Percentiles rank a stretch among this genome's conserved stretches.
phyloP scores from a whole-genome alignment of 495 filamentous ascomycete species.

The Delitschia confertaspora region DNA sequence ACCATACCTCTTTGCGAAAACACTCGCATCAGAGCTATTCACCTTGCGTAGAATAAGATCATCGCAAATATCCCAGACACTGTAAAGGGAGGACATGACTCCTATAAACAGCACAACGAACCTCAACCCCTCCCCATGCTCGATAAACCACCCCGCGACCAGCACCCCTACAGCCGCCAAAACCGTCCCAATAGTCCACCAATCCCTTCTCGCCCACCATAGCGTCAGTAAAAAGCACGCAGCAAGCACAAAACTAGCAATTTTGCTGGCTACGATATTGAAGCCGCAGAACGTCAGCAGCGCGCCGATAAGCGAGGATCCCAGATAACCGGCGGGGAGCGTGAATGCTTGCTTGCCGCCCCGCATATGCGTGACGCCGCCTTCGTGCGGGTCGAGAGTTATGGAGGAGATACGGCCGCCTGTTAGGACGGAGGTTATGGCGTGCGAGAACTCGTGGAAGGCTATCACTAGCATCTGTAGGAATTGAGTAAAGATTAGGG shows the following conservation, averaged over 20 bases:
- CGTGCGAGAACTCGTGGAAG: constrained; percentile 77
- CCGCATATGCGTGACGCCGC: constrained; percentile 69
- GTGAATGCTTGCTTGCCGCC: constrained; percentile 67
- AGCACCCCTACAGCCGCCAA: constrained; percentile 60
- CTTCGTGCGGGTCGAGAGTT: constrained; percentile 58
- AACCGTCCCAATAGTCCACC: constrained; percentile 64
- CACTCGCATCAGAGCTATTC: constrained; percentile 70
- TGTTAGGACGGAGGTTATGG: constrained; percentile 61
- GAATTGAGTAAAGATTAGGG: constrained; percentile 1
- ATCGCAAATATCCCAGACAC: constrained; percentile 81
- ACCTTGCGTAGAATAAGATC: constrained; percentile 78
- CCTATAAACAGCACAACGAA: constrained; percentile 76
- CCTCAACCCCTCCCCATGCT: constrained; percentile 59
- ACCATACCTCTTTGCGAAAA: constrained; percentile 68
- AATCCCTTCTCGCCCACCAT: constrained; percentile 72
- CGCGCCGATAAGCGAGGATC: constrained; percentile 65
- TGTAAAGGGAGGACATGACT: constrained; percentile 69
- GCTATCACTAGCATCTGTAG: constrained; percentile 74
- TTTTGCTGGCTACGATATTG: constrained; percentile 68
- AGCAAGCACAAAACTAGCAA: constrained; percentile 62
- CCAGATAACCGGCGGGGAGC: constrained; percentile 68
- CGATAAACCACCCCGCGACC: constrained; percentile 72
- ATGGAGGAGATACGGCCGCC: constrained; percentile 68
- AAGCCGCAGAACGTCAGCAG: constrained; percentile 74
- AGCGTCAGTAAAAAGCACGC: constrained; percentile 67